Conservation (phyloP, 176 grass and related monocot species). For the Ananas comosus region DNA sequence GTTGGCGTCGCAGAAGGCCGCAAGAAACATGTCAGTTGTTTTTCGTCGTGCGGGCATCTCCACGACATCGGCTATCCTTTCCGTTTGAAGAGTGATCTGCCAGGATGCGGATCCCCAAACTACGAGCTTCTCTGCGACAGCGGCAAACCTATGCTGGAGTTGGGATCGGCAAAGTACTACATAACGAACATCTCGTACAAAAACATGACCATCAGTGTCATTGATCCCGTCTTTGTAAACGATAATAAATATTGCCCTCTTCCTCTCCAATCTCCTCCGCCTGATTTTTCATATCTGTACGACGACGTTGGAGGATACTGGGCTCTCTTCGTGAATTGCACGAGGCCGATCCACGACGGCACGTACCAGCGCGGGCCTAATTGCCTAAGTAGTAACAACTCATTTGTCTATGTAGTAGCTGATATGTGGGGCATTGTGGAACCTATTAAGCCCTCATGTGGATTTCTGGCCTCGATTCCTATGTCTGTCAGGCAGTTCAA, state of each 20-base stretch:
- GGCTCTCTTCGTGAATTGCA: conserved; percentile 1
- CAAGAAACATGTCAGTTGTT: neutral
- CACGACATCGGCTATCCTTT: conserved; percentile 3
- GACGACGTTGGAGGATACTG: fast-evolving
- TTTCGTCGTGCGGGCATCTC: conserved; percentile 31
- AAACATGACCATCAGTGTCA: neutral
- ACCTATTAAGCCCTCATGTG: conserved; percentile 16
- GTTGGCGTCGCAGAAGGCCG: too few species aligned
- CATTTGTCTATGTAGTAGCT: conserved; percentile 20
- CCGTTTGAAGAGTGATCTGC: conserved; percentile 12
- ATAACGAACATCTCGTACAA: conserved; percentile 20
- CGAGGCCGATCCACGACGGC: neutral
- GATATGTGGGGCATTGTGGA: fast-evolving
- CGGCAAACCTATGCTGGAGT: conserved; percentile 16
- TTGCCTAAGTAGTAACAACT: conserved; percentile 13
- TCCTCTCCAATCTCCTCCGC: neutral
- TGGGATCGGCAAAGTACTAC: conserved; percentile 12
- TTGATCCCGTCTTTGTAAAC: neutral
- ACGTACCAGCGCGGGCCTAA: neutral
- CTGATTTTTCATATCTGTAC: neutral
- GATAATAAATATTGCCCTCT: neutral
- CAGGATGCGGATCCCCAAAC: conserved; percentile 6
- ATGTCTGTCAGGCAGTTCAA: too few species aligned
- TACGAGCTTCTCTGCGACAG: conserved; percentile 20
- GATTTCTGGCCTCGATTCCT: conserved; percentile 19